These are phyloP conservation scores for Flaveria robusta DNA, from an alignment of 129 eudicot species.

Conservation along the genomic window DNA sequence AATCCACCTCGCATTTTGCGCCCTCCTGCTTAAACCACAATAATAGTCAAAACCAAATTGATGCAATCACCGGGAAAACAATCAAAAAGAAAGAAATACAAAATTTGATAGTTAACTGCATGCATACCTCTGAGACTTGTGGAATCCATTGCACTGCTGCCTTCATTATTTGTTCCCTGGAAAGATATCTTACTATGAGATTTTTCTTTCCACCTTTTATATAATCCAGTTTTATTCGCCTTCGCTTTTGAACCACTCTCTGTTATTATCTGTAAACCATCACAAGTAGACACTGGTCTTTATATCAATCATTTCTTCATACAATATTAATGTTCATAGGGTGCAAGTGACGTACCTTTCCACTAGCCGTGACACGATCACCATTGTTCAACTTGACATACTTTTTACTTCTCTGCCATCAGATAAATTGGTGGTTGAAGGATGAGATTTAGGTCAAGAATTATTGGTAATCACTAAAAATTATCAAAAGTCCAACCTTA, in stretches of 20 bases:
- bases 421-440: conserved; percentile 21
- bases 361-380: conserved; percentile 92
- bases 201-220: conserved; percentile 82
- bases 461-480: background rate
- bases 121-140: conserved; percentile 55
- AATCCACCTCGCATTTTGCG: conserved; percentile 50
- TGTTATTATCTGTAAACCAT: conserved; percentile 54
- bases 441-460: background rate
- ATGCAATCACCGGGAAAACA: background rate
- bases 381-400: conserved; percentile 89
- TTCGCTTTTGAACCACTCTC: conserved; percentile 79
- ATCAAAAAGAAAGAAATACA: background rate
- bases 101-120: background rate
- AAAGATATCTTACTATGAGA: conserved; percentile 75
- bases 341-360: conserved; percentile 62
- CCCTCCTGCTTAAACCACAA: conserved; percentile 38
- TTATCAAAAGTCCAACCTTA: conserved; percentile 50
- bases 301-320: background rate
- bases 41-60: background rate
- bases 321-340: background rate
- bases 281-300: background rate
- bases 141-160: conserved; percentile 43
- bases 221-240: conserved; percentile 83
- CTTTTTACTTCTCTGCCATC: conserved; percentile 85
- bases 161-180: conserved; percentile 52